Base-by-base conservation (phyloP, 768 basidiomycete species). In the Podaxis carcinomalis region DNA sequence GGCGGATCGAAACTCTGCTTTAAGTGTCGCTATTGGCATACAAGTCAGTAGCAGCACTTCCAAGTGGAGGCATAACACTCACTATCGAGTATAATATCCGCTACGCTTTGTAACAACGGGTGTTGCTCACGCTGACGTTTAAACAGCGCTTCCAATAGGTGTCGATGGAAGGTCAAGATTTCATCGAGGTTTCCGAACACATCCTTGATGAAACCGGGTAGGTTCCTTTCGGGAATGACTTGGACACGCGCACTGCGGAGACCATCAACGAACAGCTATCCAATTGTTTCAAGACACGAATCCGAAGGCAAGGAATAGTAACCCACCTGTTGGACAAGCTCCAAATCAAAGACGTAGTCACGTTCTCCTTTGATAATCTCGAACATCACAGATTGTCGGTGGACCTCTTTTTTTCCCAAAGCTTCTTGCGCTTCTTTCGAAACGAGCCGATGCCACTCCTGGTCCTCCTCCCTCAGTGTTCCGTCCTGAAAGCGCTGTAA, bases 351-450 rank as follows among this genome's bases (percentile, higher is more conserved):
- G 10, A 94, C 89, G 70, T 97, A 98, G 62, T 93, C 89, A 63
- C 87, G 81, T 75, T 99, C 97, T 0, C 89, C 87, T 71, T 92
- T 89, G 73, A 98, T 87, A 23, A 96, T 75, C 70, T 98, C 95
- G 66, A 95, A 95, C 5, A 99, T 80, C 40, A 87, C 84, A 25
- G 86, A 90, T 71, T 98, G 95, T 49, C 95, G 82, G 61, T 89
- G 84, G 21, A 95, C 87, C 70, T 97, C 94, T 53, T 83, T 72
- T 68, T 87, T 85, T 25, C 88, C 86, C 2, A 98, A 74, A 0
- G 86, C 83, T 28, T 88, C 85, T 14, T 82, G 77, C 0, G 93
- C 85, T 66, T 84, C 84, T n/a, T 75, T 67, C 1, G 93, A 87
- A 1, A 95, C 89, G 6, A 94, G 83, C 32, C 81, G 77, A 67